Conservation (phyloP, 345 rosid genomes). For the Hypericum perforatum region DNA sequence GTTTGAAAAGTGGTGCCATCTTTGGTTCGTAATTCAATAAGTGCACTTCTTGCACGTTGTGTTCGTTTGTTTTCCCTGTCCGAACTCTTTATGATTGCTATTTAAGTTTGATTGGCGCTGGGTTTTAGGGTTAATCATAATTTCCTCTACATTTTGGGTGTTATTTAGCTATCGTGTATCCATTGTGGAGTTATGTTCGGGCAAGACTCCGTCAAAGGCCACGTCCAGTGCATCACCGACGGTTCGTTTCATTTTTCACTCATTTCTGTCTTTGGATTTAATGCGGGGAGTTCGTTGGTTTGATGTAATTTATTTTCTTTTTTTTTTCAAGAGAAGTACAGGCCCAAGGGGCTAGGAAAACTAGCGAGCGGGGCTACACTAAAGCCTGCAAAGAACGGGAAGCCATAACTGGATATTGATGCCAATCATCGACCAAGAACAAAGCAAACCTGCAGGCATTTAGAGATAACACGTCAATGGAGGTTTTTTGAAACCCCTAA, state of each 20-base stretch:
- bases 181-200: constrained; percentile 81
- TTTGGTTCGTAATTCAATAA: no score
- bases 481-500: no score
- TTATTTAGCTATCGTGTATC: constrained; percentile 67
- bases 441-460: no score
- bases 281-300: neutral
- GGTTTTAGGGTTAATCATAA: neutral
- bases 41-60: no score
- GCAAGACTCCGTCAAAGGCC: constrained; percentile 67
- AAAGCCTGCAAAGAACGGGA: constrained; percentile 43
- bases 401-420: constrained; percentile 61
- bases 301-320: neutral
- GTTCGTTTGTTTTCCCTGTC: no score
- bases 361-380: constrained; percentile 42
- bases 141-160: neutral
- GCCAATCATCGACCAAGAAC: no score
- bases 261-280: neutral
- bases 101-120: neutral
- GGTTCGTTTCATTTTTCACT: constrained; percentile 26
- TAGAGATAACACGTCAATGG: no score
- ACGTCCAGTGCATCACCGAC: constrained; percentile 87
- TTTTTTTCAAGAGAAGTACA: constrained; percentile 68
- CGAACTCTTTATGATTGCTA: no score
- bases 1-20: no score
- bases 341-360: constrained; percentile 70